Evolutionary conservation across 2,329 filamentous ascomycete species (phyloP).

Genomic region (Exophiala sp.): DNA sequence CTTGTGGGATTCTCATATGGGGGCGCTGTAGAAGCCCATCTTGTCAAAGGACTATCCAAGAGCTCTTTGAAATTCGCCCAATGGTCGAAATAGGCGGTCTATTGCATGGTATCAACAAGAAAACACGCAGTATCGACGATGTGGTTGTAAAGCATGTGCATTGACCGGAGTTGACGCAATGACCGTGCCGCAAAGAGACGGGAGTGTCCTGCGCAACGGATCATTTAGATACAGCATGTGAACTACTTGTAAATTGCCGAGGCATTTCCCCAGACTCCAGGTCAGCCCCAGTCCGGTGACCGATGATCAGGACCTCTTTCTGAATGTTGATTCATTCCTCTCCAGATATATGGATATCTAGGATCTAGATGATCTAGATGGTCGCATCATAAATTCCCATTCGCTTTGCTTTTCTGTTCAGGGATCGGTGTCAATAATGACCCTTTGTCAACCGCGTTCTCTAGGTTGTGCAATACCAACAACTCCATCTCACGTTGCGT

Average conservation of each 20-base stretch:
- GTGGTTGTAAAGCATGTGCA: too few species aligned
- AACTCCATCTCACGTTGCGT: constrained; percentile 62
- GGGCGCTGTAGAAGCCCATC: not conserved
- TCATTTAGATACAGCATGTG: too few species aligned
- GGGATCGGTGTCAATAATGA: constrained; percentile 58
- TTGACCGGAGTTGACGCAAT: too few species aligned
- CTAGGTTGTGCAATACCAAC: constrained; percentile 57
- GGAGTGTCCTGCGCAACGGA: too few species aligned
- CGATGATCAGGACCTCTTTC: not conserved
- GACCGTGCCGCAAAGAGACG: not conserved
- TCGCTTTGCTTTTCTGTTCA: constrained; percentile 50
- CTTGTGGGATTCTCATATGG: not conserved
- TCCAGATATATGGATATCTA: not conserved
- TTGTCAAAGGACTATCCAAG: not conserved
- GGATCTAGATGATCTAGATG: not conserved
- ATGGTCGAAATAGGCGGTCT: not conserved
- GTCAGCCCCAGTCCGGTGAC: too few species aligned
- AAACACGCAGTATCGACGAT: too few species aligned
- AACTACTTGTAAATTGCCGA: too few species aligned
- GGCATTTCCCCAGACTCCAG: too few species aligned
- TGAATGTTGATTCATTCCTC: not conserved
- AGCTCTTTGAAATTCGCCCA: not conserved
- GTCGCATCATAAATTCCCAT: constrained; percentile 15
- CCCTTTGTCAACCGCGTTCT: constrained; percentile 54
- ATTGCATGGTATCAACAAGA: too few species aligned